phyloP scores from a whole-genome alignment of 345 rosid genomes.

The Citrus inodora region DNA sequence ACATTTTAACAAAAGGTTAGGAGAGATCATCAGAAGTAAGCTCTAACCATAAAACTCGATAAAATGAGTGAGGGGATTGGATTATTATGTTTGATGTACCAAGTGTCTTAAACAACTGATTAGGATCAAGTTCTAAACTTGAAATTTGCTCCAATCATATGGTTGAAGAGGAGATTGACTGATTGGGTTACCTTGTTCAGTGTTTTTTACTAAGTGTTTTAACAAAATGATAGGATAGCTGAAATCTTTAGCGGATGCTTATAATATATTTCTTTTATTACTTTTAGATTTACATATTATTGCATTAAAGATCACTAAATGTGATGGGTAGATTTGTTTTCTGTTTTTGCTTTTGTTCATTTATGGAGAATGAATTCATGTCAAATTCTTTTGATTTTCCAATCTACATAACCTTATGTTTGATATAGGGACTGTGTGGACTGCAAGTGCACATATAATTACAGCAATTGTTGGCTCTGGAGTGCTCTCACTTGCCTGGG shows the following conservation, averaged over 20 bases:
- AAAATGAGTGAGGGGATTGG: too few species aligned
- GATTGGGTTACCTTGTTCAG: background rate
- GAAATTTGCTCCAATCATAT: background rate
- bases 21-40: too few species aligned
- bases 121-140: background rate
- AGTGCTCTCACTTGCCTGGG: slow-evolving; percentile 22
- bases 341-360: background rate
- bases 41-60: too few species aligned
- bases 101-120: too few species aligned
- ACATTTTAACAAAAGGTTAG: too few species aligned
- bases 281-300: background rate
- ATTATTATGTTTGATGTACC: too few species aligned
- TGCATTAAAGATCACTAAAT: background rate
- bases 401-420: background rate
- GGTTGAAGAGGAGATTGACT: too few species aligned
- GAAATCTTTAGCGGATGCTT: background rate
- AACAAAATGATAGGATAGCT: too few species aligned
- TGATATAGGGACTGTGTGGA: slow-evolving; percentile 12
- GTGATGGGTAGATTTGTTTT: background rate
- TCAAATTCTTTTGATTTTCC: background rate
- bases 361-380: background rate
- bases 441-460: slow-evolving; percentile 23
- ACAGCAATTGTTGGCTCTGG: slow-evolving; percentile 24
- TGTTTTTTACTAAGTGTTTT: background rate
- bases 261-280: too few species aligned